Conservation (phyloP, 208 protist genomes). For the Leishmania mexicana region DNA sequence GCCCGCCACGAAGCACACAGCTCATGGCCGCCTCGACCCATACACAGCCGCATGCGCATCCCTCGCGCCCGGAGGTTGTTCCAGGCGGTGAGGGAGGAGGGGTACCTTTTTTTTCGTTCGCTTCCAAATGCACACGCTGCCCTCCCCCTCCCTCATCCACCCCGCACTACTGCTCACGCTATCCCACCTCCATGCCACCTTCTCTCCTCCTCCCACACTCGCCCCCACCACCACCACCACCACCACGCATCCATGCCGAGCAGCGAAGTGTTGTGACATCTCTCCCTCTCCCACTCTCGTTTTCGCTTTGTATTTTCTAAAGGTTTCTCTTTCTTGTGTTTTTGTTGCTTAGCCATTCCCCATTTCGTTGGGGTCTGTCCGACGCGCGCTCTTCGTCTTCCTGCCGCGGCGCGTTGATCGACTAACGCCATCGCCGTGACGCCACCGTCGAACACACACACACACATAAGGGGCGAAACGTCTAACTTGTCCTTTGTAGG, state of each 20-base stretch:
- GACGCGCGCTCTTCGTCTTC: neutral
- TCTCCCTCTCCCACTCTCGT: neutral
- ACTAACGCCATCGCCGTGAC: neutral
- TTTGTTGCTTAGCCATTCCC: too few species aligned
- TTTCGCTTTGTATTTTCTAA: neutral
- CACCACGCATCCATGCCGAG: neutral
- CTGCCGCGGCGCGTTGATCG: neutral
- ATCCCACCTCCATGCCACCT: neutral
- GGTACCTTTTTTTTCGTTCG: neutral
- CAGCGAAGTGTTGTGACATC: neutral
- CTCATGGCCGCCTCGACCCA: neutral
- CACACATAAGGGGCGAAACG: neutral
- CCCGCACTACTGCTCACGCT: neutral
- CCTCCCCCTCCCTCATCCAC: neutral
- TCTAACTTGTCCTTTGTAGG: too few species aligned
- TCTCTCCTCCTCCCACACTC: constrained; percentile 7
- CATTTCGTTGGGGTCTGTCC: neutral
- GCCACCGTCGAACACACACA: neutral
- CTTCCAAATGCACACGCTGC: neutral
- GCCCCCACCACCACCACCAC: neutral
- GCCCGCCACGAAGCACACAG: neutral
- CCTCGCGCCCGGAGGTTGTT: neutral
- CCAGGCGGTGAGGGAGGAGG: neutral
- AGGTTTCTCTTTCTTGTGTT: too few species aligned
- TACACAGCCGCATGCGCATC: neutral